These are phyloP conservation scores for Arthrobotrys sinensis DNA, from an alignment of 2,329 filamentous ascomycete genomes.

Conservation along the genomic window DNA sequence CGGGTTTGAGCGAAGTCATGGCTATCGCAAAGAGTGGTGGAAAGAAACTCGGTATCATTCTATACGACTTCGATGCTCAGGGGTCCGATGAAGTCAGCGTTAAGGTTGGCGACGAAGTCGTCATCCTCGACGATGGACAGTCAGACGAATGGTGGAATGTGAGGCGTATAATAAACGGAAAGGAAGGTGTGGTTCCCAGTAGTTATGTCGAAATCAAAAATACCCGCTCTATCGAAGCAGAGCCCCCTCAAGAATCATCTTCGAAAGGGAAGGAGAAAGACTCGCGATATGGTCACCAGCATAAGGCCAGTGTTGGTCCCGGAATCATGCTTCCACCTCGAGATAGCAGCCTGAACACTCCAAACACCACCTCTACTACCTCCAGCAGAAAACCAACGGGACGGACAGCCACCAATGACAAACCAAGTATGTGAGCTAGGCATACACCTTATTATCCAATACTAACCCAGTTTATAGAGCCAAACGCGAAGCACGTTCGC, in stretches of 20 bases:
- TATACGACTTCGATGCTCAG: constrained; percentile 97
- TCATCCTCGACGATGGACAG: constrained; percentile 88
- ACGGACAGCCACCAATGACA: constrained; percentile 52
- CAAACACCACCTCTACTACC: constrained; percentile 37
- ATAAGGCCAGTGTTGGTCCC: constrained; percentile 75
- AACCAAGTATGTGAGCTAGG: constrained; percentile 62
- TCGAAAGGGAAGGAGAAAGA: constrained; percentile 80
- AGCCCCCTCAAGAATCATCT: constrained; percentile 81
- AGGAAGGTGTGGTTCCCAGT: constrained; percentile 95
- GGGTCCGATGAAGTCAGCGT: constrained; percentile 97
- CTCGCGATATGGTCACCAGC: constrained; percentile 42
- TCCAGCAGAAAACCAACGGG: constrained; percentile 43
- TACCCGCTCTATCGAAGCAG: constrained; percentile 27
- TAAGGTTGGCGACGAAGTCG: constrained; percentile 87
- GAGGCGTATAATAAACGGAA: constrained; percentile 87
- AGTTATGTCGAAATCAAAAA: constrained; percentile 90
- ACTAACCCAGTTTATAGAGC: constrained; percentile 73
- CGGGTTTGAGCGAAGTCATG: constrained; percentile 84
- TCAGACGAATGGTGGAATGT: constrained; percentile 99
- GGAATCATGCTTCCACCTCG: constrained; percentile 82
- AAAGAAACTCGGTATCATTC: constrained; percentile 77
- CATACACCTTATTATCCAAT: constrained; percentile 46
- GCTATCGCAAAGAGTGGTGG: constrained; percentile 79
- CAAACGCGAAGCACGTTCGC: constrained; percentile 84
- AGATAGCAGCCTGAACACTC: constrained; percentile 79